A percentile compares a stretch with the other conserved stretches of the same genome.
phyloP scores from a whole-genome alignment of 2,329 filamentous ascomycete species.

The Phyllosticta citribraziliensis region DNA sequence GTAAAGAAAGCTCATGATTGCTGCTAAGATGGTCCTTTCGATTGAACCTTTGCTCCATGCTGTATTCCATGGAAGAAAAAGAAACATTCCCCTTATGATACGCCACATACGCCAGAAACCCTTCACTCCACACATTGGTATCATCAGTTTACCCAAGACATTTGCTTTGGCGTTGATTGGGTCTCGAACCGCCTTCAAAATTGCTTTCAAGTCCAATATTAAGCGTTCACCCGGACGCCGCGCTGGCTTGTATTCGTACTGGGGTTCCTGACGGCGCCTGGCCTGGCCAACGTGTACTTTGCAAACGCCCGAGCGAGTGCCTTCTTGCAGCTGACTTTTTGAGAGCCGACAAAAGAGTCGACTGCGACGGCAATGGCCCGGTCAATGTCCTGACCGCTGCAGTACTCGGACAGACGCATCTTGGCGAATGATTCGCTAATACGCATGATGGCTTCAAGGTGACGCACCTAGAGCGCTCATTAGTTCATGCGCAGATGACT shows the following conservation, averaged over 20 bases:
- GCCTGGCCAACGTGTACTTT: constrained; percentile 59
- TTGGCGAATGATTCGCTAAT: constrained; percentile 91
- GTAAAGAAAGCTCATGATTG: neutral
- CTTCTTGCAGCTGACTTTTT: constrained; percentile 97
- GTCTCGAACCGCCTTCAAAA: neutral
- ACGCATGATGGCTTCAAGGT: constrained; percentile 92
- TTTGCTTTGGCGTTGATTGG: neutral
- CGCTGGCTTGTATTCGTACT: constrained; percentile 1
- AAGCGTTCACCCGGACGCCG: constrained; percentile 2
- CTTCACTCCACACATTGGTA: neutral
- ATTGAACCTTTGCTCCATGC: neutral
- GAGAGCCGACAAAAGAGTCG: constrained; percentile 88
- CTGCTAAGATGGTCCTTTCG: neutral
- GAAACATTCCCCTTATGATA: neutral
- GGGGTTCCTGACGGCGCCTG: constrained; percentile 29
- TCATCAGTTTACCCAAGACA: neutral
- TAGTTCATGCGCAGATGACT: neutral
- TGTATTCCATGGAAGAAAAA: neutral
- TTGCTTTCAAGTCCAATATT: neutral
- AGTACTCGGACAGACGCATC: constrained; percentile 97
- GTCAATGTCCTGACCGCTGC: constrained; percentile 81
- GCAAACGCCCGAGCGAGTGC: constrained; percentile 87
- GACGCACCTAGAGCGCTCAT: constrained; percentile 61
- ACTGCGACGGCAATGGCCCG: constrained; percentile 94
- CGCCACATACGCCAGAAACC: neutral